Conservation (phyloP, 225 moss, liverwort and hornwort genomes). For the Straminergon stramineum region DNA sequence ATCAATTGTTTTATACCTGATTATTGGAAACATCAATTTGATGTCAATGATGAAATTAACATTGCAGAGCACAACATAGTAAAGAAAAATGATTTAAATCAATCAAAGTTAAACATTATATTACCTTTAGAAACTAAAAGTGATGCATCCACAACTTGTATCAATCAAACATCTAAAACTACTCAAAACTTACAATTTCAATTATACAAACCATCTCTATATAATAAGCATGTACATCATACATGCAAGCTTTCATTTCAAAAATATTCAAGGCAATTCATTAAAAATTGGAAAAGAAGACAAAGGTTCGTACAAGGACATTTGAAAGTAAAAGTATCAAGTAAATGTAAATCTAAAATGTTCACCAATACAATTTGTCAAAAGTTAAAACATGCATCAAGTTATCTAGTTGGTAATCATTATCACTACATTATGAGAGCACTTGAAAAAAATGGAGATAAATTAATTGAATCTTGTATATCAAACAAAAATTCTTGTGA, state of each 20-base stretch:
- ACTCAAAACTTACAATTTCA: not conserved
- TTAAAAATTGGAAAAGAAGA: not conserved
- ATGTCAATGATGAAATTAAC: constrained; percentile 6
- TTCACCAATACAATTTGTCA: not conserved
- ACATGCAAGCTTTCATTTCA: not conserved
- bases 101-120: not conserved
- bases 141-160: not conserved
- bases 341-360: not conserved
- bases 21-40: constrained; percentile 68
- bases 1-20: constrained; percentile 54
- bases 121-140: not conserved
- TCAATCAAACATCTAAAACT: not conserved
- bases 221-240: not conserved
- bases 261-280: not conserved
- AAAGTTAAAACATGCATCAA: not conserved
- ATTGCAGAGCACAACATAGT: not conserved
- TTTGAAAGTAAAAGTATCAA: not conserved
- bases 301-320: not conserved
- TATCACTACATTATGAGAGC: not conserved
- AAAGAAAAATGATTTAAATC: not conserved
- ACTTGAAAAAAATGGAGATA: not conserved
- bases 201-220: not conserved
- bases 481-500: not conserved
- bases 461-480: not conserved
- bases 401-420: not conserved